These are phyloP conservation scores for Ophiostoma ulmi DNA, from an alignment of 2,329 filamentous ascomycete genomes.

Conservation along the genomic window DNA sequence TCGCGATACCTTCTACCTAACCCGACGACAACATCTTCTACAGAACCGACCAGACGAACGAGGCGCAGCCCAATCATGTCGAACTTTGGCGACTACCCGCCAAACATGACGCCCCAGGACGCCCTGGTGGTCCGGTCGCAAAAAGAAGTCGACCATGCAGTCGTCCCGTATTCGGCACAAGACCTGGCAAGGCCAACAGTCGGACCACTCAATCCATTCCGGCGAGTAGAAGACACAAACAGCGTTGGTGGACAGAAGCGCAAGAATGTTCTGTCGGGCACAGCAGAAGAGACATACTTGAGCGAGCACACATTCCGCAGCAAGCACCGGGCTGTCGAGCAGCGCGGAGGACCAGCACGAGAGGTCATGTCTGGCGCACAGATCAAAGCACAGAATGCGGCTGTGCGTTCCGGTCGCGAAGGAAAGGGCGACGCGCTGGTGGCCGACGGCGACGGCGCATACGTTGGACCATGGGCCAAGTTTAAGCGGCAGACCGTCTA, in stretches of 20 bases:
- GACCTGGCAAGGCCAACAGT: constrained; percentile 61
- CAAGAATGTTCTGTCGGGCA: constrained; percentile 79
- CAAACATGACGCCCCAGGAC: constrained; percentile 61
- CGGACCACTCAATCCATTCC: constrained; percentile 72
- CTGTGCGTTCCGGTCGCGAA: constrained; percentile 69
- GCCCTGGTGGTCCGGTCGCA: constrained; percentile 56
- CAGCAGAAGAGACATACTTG: constrained; percentile 79
- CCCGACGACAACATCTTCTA: not conserved
- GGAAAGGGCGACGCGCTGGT: constrained; percentile 77
- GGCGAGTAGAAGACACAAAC: constrained; percentile 38
- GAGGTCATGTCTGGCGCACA: constrained; percentile 51
- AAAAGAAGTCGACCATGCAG: constrained; percentile 53
- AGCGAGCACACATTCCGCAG: constrained; percentile 86
- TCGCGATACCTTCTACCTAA: not conserved
- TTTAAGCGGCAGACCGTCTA: constrained; percentile 65
- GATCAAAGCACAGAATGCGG: constrained; percentile 65
- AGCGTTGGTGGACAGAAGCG: constrained; percentile 52
- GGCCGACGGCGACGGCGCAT: constrained; percentile 80
- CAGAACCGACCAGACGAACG: not conserved
- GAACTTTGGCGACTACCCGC: constrained; percentile 58
- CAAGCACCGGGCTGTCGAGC: constrained; percentile 79
- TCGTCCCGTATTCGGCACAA: constrained; percentile 64
- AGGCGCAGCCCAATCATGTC: constrained; percentile 43
- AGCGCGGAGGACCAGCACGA: constrained; percentile 53
- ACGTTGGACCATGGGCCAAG: constrained; percentile 90